Evolutionary conservation across 768 basidiomycete species (phyloP).

Genomic region (Solioccasus polychromus): DNA sequence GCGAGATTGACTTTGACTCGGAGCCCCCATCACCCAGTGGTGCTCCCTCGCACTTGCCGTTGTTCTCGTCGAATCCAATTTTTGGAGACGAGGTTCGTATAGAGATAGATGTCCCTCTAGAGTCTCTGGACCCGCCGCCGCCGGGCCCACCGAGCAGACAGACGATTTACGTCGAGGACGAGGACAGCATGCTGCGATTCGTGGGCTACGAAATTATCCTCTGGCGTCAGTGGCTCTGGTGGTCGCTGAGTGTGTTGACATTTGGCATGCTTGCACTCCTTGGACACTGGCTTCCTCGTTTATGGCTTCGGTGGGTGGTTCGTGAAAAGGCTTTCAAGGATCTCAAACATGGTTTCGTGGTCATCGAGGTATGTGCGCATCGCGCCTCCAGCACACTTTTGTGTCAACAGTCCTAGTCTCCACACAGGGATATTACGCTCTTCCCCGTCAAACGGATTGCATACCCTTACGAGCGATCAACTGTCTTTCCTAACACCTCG

Average conservation of each 20-base stretch:
- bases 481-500: conserved; percentile 60
- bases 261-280: conserved; percentile 74
- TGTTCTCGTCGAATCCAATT: conserved; percentile 71
- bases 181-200: conserved; percentile 85
- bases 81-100: conserved; percentile 83
- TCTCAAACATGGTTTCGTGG: conserved; percentile 67
- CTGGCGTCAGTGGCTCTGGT: conserved; percentile 71
- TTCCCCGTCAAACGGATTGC: conserved; percentile 64
- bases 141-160: conserved; percentile 84
- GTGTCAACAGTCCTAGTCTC: conserved; percentile 55
- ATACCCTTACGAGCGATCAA: conserved; percentile 77
- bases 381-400: conserved; percentile 3
- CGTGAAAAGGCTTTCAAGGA: conserved; percentile 80
- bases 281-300: conserved; percentile 89
- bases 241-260: conserved; percentile 59
- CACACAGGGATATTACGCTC: conserved; percentile 77
- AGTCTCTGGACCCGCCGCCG: conserved; percentile 66
- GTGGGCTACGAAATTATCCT: conserved; percentile 73
- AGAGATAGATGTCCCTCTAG: conserved; percentile 70
- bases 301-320: conserved; percentile 90
- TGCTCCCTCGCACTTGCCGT: conserved; percentile 50
- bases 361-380: conserved; percentile 73
- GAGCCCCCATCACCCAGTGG: conserved; percentile 57
- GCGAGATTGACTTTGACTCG: conserved; percentile 71
- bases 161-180: conserved; percentile 81